Conservation (phyloP, 164 flowering plant genomes). For the Protea cynaroides region DNA sequence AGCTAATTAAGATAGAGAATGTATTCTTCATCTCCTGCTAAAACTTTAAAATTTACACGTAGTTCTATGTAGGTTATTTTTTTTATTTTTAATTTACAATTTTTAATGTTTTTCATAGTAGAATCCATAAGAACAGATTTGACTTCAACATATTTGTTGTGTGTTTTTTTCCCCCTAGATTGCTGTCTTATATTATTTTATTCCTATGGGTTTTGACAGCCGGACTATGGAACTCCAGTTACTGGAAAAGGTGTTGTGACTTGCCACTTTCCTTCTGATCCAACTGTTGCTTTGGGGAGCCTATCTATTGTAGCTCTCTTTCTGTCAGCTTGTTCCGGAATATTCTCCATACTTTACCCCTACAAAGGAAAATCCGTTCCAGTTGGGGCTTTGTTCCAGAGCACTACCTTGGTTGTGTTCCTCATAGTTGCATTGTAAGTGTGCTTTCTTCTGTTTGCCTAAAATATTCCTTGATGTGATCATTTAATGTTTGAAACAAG, state of each 20-base stretch:
- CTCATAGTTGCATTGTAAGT: constrained; percentile 70
- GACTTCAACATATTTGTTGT: not conserved
- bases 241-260: constrained; percentile 32
- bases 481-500: not conserved
- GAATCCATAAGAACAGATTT: not conserved
- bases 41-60: no score
- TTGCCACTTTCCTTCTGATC: constrained; percentile 67
- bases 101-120: no score
- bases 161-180: not conserved
- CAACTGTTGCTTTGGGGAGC: constrained; percentile 52
- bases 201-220: constrained; percentile 30
- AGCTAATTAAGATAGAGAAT: no score
- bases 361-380: constrained; percentile 74
- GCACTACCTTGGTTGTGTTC: constrained; percentile 51
- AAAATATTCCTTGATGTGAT: not conserved
- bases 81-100: not conserved
- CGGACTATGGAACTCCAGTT: constrained; percentile 43
- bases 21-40: no score
- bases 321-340: constrained; percentile 35
- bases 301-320: constrained; percentile 36
- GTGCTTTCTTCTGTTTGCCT: constrained; percentile 1
- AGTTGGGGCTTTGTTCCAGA: constrained; percentile 47
- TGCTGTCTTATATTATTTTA: not conserved
- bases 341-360: constrained; percentile 48
- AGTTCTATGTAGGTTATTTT: not conserved